Evolutionary conservation across 352 stramenopile species (phyloP).

Genomic region (Phytopythium oedochilum): DNA sequence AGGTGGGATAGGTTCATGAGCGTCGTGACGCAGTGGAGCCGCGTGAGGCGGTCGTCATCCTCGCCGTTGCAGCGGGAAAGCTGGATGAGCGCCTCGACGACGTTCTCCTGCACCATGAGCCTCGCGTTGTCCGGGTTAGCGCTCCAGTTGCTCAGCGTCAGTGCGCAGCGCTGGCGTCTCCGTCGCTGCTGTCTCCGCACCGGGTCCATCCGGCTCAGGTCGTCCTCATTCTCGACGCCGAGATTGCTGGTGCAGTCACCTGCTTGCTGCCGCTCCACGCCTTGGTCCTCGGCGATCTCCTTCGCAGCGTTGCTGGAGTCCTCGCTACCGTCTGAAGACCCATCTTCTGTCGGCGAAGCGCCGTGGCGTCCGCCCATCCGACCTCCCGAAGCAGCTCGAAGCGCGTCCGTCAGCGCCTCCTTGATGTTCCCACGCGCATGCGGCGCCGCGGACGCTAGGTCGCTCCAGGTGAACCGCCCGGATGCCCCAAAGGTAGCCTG

Average conservation of each 20-base stretch:
- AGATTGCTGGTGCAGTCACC: not conserved
- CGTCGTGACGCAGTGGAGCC: constrained; percentile 72
- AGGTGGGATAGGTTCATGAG: constrained; percentile 85
- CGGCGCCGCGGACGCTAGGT: not conserved
- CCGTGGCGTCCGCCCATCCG: constrained; percentile 1
- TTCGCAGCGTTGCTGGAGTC: not conserved
- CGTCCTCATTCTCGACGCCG: not conserved
- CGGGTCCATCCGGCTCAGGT: not conserved
- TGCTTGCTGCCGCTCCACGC: too few species aligned
- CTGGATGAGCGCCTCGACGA: constrained; percentile 77
- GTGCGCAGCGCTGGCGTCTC: constrained; percentile 63
- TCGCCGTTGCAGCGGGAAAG: constrained; percentile 34
- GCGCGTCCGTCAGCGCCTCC: constrained; percentile 4
- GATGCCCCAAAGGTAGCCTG: constrained; percentile 29
- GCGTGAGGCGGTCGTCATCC: constrained; percentile 56
- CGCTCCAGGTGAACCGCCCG: not conserved
- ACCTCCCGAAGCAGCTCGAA: not conserved
- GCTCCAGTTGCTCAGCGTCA: constrained; percentile 88
- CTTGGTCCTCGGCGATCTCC: not conserved
- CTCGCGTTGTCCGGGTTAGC: constrained; percentile 78
- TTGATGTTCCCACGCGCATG: constrained; percentile 4
- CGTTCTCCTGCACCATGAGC: constrained; percentile 86
- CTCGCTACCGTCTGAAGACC: not conserved
- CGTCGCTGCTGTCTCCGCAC: constrained; percentile 29
- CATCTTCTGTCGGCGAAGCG: not conserved